Conservation (phyloP, 1,284 basidiomycete genomes). For the Trichosporon coremiiforme region DNA sequence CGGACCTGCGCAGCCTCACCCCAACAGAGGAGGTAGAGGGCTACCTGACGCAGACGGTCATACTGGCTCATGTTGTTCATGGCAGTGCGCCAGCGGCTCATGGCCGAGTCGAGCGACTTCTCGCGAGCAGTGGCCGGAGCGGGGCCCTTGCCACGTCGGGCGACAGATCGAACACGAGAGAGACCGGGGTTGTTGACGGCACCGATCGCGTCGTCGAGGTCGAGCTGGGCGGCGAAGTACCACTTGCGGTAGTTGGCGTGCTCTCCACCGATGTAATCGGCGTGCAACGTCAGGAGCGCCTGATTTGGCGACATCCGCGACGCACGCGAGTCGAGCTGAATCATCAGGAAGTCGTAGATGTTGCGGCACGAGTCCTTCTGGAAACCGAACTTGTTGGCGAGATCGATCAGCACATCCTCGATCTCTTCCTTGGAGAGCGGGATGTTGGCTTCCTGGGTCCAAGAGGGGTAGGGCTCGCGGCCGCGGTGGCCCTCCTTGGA, state of each 20-base stretch:
- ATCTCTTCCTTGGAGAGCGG: conserved; percentile 98
- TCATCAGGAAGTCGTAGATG: conserved; percentile 96
- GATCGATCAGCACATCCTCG: conserved; percentile 96
- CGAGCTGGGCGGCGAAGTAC: conserved; percentile 99
- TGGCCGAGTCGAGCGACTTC: conserved; percentile 84
- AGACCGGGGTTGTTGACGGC: conserved; percentile 88
- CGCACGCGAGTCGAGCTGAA: conserved; percentile 90
- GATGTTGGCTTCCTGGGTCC: conserved; percentile 90
- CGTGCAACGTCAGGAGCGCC: conserved; percentile 90
- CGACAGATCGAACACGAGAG: conserved; percentile 77
- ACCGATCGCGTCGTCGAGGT: conserved; percentile 96
- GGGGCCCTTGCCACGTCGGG: conserved; percentile 59
- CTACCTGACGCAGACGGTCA: conserved; percentile 93
- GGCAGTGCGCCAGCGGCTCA: conserved; percentile 92
- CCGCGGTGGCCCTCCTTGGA: conserved; percentile 65
- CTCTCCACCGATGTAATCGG: conserved; percentile 97
- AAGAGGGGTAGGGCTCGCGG: conserved; percentile 68
- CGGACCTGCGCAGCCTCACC: conserved; percentile 98
- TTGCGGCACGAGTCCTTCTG: conserved; percentile 75
- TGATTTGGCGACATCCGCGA: conserved; percentile 98
- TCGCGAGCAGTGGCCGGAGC: conserved; percentile 62
- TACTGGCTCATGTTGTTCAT: conserved; percentile 99
- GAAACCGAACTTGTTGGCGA: conserved; percentile 99
- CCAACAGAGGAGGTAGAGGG: conserved; percentile 94
- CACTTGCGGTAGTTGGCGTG: conserved; percentile 97